Percentiles rank a stretch among this genome's conserved stretches.
Evolutionary conservation across 306 rosid species (phyloP).

Genomic region (Cucumis sativus): DNA sequence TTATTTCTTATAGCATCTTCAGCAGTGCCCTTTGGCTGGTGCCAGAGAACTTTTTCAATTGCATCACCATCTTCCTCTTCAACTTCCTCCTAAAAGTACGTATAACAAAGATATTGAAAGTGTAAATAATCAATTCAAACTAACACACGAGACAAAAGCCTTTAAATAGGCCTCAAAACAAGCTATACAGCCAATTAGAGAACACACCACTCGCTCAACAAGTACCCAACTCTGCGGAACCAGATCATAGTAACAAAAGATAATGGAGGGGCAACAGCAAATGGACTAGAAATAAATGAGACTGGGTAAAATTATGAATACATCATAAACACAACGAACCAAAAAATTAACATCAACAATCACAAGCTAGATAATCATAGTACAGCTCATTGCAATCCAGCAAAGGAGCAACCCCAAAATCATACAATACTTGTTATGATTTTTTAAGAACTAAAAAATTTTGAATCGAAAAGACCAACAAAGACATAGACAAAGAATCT

Average conservation of each 20-base stretch:
- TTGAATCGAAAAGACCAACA: neutral
- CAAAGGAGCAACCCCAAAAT: neutral
- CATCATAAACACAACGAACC: neutral
- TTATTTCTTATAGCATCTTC: slow-evolving; percentile 71
- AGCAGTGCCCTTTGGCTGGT: slow-evolving; percentile 85
- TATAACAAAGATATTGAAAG: slow-evolving; percentile 2
- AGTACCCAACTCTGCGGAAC: neutral
- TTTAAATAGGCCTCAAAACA: neutral
- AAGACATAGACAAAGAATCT: neutral
- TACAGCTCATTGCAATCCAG: neutral
- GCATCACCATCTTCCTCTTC: slow-evolving; percentile 94
- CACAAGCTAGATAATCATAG: neutral
- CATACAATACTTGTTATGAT: neutral
- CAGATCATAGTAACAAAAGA: neutral
- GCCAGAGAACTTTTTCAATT: slow-evolving; percentile 97
- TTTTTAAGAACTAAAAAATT: neutral
- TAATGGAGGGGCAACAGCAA: neutral
- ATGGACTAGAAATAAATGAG: neutral
- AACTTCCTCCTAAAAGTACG: slow-evolving; percentile 60
- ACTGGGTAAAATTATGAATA: neutral
- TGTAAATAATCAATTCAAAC: neutral
- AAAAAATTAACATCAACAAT: neutral
- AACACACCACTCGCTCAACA: neutral
- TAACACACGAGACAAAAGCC: neutral
- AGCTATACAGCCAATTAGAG: neutral